Evolutionary conservation across 352 stramenopile genomes (phyloP), one percentile per base, ranked within the genome.

Genomic region (Aphanomyces euteiches): DNA sequence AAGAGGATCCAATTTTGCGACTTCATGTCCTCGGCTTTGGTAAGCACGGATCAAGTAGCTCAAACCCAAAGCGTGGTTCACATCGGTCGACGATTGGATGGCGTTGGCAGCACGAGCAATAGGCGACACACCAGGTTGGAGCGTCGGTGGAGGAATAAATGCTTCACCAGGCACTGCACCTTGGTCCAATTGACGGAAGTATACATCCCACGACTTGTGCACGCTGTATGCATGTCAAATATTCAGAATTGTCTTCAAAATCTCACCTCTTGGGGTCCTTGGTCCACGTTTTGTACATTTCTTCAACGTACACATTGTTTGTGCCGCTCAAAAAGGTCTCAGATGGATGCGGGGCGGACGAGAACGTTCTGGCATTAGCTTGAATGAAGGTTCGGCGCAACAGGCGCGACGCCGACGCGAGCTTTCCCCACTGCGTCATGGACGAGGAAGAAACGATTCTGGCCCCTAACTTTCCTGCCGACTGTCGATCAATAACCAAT

Each of bases 21-120:
- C 86, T 72, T 98, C 89, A 77, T 99, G 97, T 41, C 97, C 97
- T 60, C 96, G 96, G 56, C 96, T 89, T 83, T 99, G 96, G 77
- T 98, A 99, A 36, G 97, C 90, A 56, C 96, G 92, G 78, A 99
- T 98, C 50, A 99, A 80, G 80, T 99, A 98, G 53, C 95, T 96
- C 39, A 99, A 77, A 0, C 93, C 95, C 48, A 99, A 80, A 15
- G 85, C 83, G 66, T 94, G 84, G 74, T 92, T 92, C 2, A 75
- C 73, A 60, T 79, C 80, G 7, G 63, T 66, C 53, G 47, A 69
- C 54, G 73, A 56, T 10, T 7, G 17, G 10, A 56, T 34, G 43
- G 47, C 54, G 3, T 72, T 72, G 17, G 75, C 71, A 8, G 75
- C 72, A 17, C 73, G 73, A 13, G 75, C 75, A 5, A 84, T 81